Evolutionary conservation across 164 flowering plant species (phyloP).

Genomic region (Pachysandra terminalis): DNA sequence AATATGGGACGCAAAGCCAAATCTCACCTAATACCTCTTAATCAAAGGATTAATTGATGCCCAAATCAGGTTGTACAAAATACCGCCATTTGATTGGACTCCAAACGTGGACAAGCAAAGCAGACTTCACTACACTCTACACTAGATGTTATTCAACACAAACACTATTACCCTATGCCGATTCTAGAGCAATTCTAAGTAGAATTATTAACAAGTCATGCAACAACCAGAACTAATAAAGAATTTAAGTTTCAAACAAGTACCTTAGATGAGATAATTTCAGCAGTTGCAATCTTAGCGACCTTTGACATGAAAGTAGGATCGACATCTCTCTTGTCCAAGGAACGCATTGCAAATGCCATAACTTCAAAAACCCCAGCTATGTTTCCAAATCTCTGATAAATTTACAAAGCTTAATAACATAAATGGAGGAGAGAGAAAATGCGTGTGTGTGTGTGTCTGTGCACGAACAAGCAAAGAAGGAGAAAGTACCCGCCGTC

Average conservation of each 20-base stretch:
- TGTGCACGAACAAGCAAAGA: neutral
- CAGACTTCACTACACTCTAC: too few relatives aligned
- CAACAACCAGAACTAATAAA: neutral
- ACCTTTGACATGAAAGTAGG: conserved; percentile 64
- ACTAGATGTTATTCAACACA: too few relatives aligned
- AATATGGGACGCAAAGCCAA: too few relatives aligned
- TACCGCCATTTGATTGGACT: too few relatives aligned
- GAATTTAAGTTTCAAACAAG: neutral
- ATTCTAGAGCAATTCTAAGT: too few relatives aligned
- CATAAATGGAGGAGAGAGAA: neutral
- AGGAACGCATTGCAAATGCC: conserved; percentile 66
- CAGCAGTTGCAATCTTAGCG: conserved; percentile 76
- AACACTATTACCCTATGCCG: too few relatives aligned
- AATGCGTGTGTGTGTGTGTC: neutral
- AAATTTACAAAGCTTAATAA: conserved; percentile 2
- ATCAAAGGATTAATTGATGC: too few relatives aligned
- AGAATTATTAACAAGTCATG: too few relatives aligned
- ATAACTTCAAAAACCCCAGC: conserved; percentile 82
- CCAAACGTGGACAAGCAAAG: too few relatives aligned
- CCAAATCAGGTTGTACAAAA: too few relatives aligned
- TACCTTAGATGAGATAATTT: conserved; percentile 91
- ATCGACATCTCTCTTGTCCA: conserved; percentile 60
- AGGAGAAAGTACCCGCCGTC: conserved; percentile 59
- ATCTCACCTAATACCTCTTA: too few relatives aligned
- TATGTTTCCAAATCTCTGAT: conserved; percentile 85